These are phyloP conservation scores for Gossypium gossypioides DNA, from an alignment of 441 rosid species.

Conservation along the genomic window DNA sequence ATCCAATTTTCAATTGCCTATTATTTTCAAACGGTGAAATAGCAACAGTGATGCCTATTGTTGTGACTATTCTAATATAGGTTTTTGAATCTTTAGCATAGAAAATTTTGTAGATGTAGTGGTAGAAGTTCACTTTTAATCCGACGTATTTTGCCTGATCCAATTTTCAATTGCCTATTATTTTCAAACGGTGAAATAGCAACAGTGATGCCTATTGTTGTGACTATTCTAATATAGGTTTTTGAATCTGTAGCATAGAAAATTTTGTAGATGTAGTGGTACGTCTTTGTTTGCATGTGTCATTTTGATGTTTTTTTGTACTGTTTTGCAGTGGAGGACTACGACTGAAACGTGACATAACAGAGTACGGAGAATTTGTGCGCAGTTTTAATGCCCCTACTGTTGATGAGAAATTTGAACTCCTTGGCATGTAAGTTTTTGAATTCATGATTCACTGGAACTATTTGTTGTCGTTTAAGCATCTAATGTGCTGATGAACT, in stretches of 20 bases:
- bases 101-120: not conserved
- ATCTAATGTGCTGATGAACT: slow-evolving; percentile 9
- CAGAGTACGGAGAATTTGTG: slow-evolving; percentile 81
- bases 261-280: not conserved
- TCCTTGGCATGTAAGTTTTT: slow-evolving; percentile 74
- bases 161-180: slow-evolving; percentile 1
- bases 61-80: not conserved
- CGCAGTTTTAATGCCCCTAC: slow-evolving; percentile 80
- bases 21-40: not conserved
- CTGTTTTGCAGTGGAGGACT: slow-evolving; percentile 68
- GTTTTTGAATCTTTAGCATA: not conserved
- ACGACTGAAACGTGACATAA: slow-evolving; percentile 90
- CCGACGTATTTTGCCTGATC: slow-evolving; percentile 54
- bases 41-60: not conserved
- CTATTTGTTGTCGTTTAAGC: slow-evolving; percentile 2
- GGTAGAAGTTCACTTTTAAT: slow-evolving; percentile 72
- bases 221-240: not conserved
- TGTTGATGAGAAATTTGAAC: slow-evolving; percentile 92
- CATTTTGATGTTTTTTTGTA: not conserved
- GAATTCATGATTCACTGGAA: not conserved
- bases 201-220: not conserved
- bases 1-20: not conserved
- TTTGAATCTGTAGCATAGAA: not conserved
- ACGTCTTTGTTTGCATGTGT: slow-evolving; percentile 8
- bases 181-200: not conserved